These are phyloP conservation scores for Amphibolis antarctica DNA, from an alignment of 106 monocot species.

Conservation along the genomic window DNA sequence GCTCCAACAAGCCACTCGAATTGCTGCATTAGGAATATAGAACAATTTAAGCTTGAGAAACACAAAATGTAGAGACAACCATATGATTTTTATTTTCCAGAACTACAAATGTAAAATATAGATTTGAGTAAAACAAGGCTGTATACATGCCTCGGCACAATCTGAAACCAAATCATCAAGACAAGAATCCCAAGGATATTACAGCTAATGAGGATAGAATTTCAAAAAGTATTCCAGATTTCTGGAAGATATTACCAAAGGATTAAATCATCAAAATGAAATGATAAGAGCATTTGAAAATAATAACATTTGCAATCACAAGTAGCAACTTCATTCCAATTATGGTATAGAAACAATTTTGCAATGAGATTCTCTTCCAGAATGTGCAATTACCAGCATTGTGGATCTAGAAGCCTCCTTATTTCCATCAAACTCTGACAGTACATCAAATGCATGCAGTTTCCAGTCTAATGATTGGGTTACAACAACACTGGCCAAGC, in stretches of 20 bases:
- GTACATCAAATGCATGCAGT: slow-evolving; percentile 90
- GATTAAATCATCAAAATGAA: background rate
- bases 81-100: no score
- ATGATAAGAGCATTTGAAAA: background rate
- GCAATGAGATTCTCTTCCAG: background rate
- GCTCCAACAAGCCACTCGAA: slow-evolving; percentile 83
- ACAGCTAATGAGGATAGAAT: no score
- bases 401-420: slow-evolving; percentile 43
- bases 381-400: slow-evolving; percentile 53
- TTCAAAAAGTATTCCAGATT: background rate
- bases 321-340: background rate
- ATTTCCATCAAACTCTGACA: slow-evolving; percentile 89
- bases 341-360: background rate
- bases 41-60: background rate
- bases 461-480: slow-evolving; percentile 98
- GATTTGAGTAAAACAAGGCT: no score
- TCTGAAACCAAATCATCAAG: no score
- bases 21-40: slow-evolving; percentile 52
- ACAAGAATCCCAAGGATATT: no score
- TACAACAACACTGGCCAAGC: slow-evolving; percentile 86
- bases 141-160: no score
- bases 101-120: no score
- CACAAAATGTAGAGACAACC: no score
- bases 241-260: background rate
- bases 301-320: background rate